phyloP scores from a whole-genome alignment of 1,139 yeast species.

The Debaryomycetaceae sp. region DNA sequence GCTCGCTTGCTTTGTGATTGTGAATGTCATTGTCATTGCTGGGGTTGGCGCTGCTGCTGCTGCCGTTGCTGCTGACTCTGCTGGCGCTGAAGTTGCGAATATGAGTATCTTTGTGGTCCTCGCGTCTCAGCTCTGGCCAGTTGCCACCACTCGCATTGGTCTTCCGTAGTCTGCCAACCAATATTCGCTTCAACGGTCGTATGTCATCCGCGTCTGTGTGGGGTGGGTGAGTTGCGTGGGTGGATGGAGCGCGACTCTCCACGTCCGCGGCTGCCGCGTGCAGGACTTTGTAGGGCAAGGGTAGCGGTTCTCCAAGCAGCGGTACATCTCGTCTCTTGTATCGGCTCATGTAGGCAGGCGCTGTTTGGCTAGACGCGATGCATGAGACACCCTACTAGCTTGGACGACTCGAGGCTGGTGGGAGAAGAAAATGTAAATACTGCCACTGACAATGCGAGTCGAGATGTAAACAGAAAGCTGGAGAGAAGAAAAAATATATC shows the following conservation, averaged over 20 bases:
- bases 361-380: background rate
- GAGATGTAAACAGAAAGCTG: background rate
- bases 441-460: no score
- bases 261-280: conserved; percentile 2
- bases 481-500: no score
- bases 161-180: conserved; percentile 4
- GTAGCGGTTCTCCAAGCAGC: conserved; percentile 9
- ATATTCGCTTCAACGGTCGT: conserved; percentile 3
- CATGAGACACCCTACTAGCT: no score
- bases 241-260: no score
- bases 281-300: conserved; percentile 7
- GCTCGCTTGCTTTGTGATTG: conserved; percentile 1
- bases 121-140: background rate
- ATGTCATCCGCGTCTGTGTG: conserved; percentile 2
- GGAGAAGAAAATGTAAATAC: no score
- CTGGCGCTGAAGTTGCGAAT: background rate
- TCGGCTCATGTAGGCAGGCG: conserved; percentile 5
- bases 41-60: background rate
- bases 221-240: no score
- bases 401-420: no score
- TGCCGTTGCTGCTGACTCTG: background rate
- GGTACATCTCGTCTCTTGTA: conserved; percentile 6
- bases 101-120: background rate
- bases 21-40: background rate
- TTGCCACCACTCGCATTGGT: background rate